A percentile compares a stretch with the other conserved stretches of the same genome.
Evolutionary conservation across 176 grass and related monocot species (phyloP).

Genomic region (Phoenix roebelenii): DNA sequence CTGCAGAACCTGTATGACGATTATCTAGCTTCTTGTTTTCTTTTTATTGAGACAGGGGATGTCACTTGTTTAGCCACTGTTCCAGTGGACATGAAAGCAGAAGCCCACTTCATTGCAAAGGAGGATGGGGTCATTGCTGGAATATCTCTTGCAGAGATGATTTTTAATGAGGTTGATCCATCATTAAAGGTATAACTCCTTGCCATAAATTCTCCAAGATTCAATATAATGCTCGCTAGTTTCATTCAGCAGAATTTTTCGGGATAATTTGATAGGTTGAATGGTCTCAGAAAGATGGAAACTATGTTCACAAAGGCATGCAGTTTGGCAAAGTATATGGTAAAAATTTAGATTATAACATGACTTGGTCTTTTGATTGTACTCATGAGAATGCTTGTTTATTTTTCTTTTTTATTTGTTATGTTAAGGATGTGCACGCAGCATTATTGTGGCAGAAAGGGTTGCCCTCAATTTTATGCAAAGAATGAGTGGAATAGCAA

Average conservation of each 20-base stretch:
- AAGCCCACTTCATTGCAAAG: slow-evolving; percentile 93
- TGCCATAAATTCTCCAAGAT: not conserved
- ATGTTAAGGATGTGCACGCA: slow-evolving; percentile 60
- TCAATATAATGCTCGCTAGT: not conserved
- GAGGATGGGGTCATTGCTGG: slow-evolving; percentile 78
- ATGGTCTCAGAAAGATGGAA: slow-evolving; percentile 78
- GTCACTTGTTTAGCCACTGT: slow-evolving; percentile 90
- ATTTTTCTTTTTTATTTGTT: slow-evolving; percentile 16
- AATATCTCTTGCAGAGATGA: slow-evolving; percentile 81
- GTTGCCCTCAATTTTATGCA: slow-evolving; percentile 99
- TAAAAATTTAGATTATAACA: slow-evolving; percentile 15
- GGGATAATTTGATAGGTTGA: slow-evolving; percentile 45
- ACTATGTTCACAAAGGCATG: slow-evolving; percentile 52
- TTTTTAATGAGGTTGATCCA: slow-evolving; percentile 78
- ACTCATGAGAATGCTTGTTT: not conserved
- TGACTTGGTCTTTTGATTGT: not conserved
- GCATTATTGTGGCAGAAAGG: slow-evolving; percentile 85
- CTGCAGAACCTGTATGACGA: not conserved
- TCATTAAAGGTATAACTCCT: slow-evolving; percentile 49
- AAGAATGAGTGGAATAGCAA: slow-evolving; percentile 97
- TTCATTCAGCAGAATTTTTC: not conserved
- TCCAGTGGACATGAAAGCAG: slow-evolving; percentile 60
- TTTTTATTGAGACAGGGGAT: slow-evolving; percentile 44
- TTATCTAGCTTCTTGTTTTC: not conserved
- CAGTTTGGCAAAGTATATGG: slow-evolving; percentile 96